Percentiles rank a stretch among this genome's conserved stretches.
phyloP scores from a whole-genome alignment of 1,284 basidiomycete species.

The Papiliotrema laurentii region DNA sequence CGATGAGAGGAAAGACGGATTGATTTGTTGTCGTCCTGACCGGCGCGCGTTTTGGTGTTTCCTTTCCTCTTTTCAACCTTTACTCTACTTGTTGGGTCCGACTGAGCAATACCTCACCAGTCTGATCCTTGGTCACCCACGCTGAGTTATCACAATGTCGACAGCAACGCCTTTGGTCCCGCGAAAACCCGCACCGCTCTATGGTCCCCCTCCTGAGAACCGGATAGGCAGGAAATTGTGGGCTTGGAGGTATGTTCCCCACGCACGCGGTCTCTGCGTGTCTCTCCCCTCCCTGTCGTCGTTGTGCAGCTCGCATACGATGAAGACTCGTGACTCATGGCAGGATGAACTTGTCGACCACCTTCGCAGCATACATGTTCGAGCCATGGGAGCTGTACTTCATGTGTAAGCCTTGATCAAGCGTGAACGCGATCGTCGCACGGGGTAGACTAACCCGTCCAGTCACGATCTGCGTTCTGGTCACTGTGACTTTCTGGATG shows the following conservation, averaged over 20 bases:
- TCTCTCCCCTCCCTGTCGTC: background rate
- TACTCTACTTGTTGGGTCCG: too few species aligned
- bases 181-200: background rate
- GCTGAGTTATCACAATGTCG: too few species aligned
- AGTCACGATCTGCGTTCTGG: constrained; percentile 34
- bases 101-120: too few species aligned
- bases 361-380: constrained; percentile 43
- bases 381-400: constrained; percentile 45
- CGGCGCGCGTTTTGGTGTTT: too few species aligned
- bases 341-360: constrained; percentile 40
- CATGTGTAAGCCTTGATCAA: constrained; percentile 31
- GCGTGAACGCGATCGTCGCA: background rate
- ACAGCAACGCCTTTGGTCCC: too few species aligned
- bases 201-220: background rate
- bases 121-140: too few species aligned
- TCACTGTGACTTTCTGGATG: constrained; percentile 44
- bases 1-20: too few species aligned
- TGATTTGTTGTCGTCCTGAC: too few species aligned
- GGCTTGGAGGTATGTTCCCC: constrained; percentile 22
- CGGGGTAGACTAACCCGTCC: background rate
- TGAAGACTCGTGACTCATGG: constrained; percentile 1
- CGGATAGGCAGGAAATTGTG: constrained; percentile 21
- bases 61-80: too few species aligned
- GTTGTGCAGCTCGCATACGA: background rate
- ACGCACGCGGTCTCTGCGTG: background rate